Percentiles rank a stretch among this genome's conserved stretches.
Evolutionary conservation across 2,329 filamentous ascomycete genomes (phyloP).

Genomic region (Dactylellina drechsleri): DNA sequence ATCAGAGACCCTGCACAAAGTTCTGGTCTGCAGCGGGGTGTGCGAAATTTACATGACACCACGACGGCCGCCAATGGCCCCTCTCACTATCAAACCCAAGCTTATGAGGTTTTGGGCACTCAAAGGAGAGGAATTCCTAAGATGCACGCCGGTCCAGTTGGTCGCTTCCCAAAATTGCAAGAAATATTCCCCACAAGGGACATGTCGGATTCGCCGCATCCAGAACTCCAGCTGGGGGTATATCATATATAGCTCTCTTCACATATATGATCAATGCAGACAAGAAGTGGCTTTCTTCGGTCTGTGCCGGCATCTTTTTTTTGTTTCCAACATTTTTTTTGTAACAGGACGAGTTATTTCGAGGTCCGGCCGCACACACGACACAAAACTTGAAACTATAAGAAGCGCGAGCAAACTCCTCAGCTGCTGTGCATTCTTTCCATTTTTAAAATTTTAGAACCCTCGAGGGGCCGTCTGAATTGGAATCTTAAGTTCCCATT

Average conservation of each 20-base stretch:
- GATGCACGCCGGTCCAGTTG: neutral
- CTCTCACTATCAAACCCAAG: neutral
- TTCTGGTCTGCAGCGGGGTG: slow-evolving; percentile 16
- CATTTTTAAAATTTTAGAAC: neutral
- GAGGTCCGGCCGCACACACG: neutral
- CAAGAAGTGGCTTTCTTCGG: neutral
- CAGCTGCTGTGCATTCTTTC: neutral
- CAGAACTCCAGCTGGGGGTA: neutral
- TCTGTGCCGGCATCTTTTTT: neutral
- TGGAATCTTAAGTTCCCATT: neutral
- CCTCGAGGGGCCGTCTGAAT: neutral
- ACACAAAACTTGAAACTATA: neutral
- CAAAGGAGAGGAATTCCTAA: neutral
- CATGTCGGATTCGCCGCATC: too few relatives aligned
- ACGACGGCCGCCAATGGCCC: neutral
- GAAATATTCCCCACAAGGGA: neutral
- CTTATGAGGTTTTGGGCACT: neutral
- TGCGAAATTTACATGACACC: neutral
- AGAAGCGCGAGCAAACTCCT: neutral
- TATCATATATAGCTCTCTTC: neutral
- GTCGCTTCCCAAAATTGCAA: neutral
- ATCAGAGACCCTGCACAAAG: slow-evolving; percentile 1
- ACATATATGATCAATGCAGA: neutral
- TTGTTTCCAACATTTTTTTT: neutral
- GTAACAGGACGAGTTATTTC: neutral